Base-by-base conservation (phyloP, 495 filamentous ascomycete genomes). In the Talaromyces nanjingensis region DNA sequence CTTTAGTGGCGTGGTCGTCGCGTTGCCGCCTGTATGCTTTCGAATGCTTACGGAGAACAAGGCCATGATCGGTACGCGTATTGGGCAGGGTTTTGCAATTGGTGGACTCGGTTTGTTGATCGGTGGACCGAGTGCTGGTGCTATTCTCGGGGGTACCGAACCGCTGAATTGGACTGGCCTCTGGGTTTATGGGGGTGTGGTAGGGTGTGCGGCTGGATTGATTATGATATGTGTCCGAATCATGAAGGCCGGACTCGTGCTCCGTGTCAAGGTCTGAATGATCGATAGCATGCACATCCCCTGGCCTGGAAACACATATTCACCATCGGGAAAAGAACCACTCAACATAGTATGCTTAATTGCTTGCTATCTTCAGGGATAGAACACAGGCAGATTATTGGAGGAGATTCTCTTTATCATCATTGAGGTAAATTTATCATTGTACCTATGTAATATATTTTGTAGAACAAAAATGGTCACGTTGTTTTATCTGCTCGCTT, bases 1-100 rank as follows among this genome's bases (percentile, higher is more conserved):
- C 61, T 67, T 73, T 67, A 71, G 72, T 49, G 72, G 79, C 1
- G 70, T 67, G 4, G 68, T 79, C 27, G 73, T 76, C 5, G 68
- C 72, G 0, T 57, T 81, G 33, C 69, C 74, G n/a, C 69, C 73
- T 1, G 24, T 69, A 70, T 63, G 65, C 65, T 64, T 65, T 42
- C 16, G 65, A 66, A 12, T 65, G 24, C 59, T 68, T 60, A 65
- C 65, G 52, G 22, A 65, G 45, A 63, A 66, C 65, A 66, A 64
- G 59, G 3, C 62, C 31, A 47, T 63, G 8, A 66, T 79, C 24
- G 77, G 76, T 4, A 73, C 75, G 25, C 69, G 77, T n/a, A 56
- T 78, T 3, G 77, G 77, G 0, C 63, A 73, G 66, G 66, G 70
- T 0, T 76, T 70, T 56, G 67, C 64, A 1, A 68, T 73, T 34